Percentiles rank a stretch among this genome's conserved stretches.
Conservation (phyloP, 2,329 filamentous ascomycete species). For the Ilyonectria robusta region DNA sequence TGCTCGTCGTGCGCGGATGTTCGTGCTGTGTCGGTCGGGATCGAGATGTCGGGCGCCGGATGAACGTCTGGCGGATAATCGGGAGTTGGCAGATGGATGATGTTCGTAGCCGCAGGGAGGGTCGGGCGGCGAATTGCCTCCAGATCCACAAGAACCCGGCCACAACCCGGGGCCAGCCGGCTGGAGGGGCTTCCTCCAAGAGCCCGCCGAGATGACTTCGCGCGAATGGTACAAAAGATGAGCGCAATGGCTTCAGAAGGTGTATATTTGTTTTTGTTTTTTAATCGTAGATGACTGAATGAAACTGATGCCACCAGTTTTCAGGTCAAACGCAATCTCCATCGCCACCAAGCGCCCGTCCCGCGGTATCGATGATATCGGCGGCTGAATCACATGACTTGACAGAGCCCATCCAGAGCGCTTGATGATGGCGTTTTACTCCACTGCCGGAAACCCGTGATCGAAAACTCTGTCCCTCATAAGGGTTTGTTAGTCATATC, state of each 20-base stretch:
- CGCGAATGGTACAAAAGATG: constrained; percentile 14
- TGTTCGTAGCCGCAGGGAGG: constrained; percentile 34
- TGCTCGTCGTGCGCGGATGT: constrained; percentile 5
- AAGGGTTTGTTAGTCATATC: constrained; percentile 38
- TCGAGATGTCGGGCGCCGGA: constrained; percentile 22
- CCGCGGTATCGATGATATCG: constrained; percentile 21
- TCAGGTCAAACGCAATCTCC: constrained; percentile 30
- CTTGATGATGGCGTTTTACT: constrained; percentile 33
- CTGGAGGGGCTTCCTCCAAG: constrained; percentile 36
- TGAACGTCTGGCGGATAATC: constrained; percentile 27
- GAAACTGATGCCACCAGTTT: neutral
- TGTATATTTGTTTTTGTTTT: neutral
- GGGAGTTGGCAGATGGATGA: constrained; percentile 36
- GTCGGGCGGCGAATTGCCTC: constrained; percentile 36
- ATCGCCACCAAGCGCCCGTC: constrained; percentile 4
- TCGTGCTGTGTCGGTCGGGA: constrained; percentile 1
- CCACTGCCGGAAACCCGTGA: constrained; percentile 43
- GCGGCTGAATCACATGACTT: constrained; percentile 44
- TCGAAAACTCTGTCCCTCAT: constrained; percentile 45
- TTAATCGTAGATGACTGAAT: neutral
- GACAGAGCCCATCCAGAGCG: constrained; percentile 19
- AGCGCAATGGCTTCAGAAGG: neutral
- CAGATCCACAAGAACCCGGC: constrained; percentile 39
- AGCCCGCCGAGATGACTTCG: constrained; percentile 40
- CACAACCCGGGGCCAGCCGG: constrained; percentile 46